Evolutionary conservation across 2,329 filamentous ascomycete genomes (phyloP).

Genomic region (Aspergillus viridinutans): DNA sequence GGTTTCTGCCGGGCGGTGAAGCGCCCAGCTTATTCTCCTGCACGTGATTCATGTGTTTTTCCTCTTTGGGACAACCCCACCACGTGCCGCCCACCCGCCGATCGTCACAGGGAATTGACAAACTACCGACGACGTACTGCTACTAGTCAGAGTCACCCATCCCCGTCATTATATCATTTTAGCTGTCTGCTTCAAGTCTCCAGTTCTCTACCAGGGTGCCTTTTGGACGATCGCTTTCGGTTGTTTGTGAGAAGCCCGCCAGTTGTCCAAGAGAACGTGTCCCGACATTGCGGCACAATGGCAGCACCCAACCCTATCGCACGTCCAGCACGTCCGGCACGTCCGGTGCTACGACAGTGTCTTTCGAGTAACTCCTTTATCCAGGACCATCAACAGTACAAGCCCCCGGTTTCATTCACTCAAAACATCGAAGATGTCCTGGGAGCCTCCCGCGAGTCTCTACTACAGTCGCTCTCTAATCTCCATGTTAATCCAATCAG

Average conservation of each 20-base stretch:
- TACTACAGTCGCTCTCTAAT: constrained; percentile 19
- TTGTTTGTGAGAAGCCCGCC: background rate
- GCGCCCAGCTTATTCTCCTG: background rate
- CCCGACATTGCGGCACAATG: constrained; percentile 20
- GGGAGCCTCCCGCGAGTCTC: constrained; percentile 23
- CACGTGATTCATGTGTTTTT: background rate
- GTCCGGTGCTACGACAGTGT: constrained; percentile 42
- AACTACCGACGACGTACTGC: background rate
- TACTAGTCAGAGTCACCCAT: background rate
- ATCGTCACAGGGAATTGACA: background rate
- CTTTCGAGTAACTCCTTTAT: constrained; percentile 43
- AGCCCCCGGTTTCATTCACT: constrained; percentile 31
- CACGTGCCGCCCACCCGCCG: background rate
- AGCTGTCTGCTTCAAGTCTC: background rate
- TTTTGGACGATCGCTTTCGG: background rate
- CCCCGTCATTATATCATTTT: background rate
- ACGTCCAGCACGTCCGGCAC: constrained; percentile 33
- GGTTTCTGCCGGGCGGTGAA: background rate
- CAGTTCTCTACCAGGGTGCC: background rate
- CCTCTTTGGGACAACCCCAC: background rate
- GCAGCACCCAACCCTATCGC: constrained; percentile 23
- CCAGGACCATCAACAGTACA: constrained; percentile 48
- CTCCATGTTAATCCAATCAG: constrained; percentile 35
- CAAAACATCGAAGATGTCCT: constrained; percentile 37
- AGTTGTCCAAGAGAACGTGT: background rate